These are phyloP conservation scores for Termitomyces sp. DNA, from an alignment of 768 basidiomycete genomes.

Conservation along the genomic window DNA sequence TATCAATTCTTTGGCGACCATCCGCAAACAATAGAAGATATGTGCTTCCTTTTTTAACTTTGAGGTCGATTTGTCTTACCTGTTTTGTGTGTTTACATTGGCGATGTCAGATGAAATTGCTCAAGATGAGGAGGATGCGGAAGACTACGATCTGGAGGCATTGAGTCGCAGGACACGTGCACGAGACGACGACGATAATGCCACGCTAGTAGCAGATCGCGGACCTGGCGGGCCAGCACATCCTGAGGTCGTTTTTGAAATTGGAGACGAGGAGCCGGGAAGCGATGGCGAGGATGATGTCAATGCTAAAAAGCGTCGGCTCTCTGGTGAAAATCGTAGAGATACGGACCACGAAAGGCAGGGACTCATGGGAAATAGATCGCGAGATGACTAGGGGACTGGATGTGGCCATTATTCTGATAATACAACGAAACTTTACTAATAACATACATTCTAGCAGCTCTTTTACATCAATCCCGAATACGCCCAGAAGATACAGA, in stretches of 20 bases:
- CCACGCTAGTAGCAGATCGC: conserved; percentile 61
- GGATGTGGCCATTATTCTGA: conserved; percentile 12
- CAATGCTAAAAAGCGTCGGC: conserved; percentile 47
- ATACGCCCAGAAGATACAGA: conserved; percentile 86
- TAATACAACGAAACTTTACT: conserved; percentile 16
- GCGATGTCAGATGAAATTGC: conserved; percentile 97
- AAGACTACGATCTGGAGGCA: conserved; percentile 86
- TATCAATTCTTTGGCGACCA: conserved; percentile 93
- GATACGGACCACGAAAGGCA: conserved; percentile 56
- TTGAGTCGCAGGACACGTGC: conserved; percentile 52
- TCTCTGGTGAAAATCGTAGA: conserved; percentile 44
- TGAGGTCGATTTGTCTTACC: conserved; percentile 17
- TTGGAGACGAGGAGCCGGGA: conserved; percentile 75
- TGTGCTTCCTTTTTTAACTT: conserved; percentile 27
- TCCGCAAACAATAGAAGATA: conserved; percentile 86
- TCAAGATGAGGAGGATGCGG: conserved; percentile 90
- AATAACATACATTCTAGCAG: conserved; percentile 18
- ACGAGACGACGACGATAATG: conserved; percentile 63
- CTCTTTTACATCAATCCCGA: conserved; percentile 45
- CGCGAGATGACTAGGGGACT: conserved; percentile 27
- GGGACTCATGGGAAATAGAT: conserved; percentile 54
- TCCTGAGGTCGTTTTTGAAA: conserved; percentile 84
- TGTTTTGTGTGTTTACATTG: conserved; percentile 50
- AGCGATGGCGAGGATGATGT: conserved; percentile 61
- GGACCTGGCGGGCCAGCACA: conserved; percentile 46